Conservation (phyloP, 768 basidiomycete species). For the Trametes maxima region DNA sequence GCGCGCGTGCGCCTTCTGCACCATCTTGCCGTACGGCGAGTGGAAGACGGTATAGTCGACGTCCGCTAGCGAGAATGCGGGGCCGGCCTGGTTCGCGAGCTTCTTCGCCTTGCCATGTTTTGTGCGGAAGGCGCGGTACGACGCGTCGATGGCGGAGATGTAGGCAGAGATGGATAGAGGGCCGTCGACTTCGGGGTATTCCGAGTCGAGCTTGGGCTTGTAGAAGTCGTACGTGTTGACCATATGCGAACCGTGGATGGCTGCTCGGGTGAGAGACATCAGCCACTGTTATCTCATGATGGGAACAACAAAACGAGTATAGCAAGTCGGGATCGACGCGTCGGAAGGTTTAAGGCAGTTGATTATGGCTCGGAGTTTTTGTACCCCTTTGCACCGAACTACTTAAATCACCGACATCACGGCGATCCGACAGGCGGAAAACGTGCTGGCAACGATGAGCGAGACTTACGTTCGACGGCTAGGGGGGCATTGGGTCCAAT, state of each 20-base stretch:
- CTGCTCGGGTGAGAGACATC: constrained; percentile 43
- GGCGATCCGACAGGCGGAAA: background rate
- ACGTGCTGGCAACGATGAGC: constrained; percentile 13
- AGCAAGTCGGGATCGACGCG: background rate
- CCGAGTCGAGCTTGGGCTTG: constrained; percentile 94
- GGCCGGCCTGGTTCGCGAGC: constrained; percentile 33
- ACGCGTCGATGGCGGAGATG: constrained; percentile 88
- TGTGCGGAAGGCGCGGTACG: constrained; percentile 82
- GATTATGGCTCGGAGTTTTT: background rate
- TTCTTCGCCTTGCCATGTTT: constrained; percentile 74
- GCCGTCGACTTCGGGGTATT: constrained; percentile 97
- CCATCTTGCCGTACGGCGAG: constrained; percentile 98
- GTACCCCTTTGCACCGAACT: constrained; percentile 2
- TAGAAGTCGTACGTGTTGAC: constrained; percentile 99
- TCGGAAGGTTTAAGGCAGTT: background rate
- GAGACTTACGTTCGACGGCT: constrained; percentile 86
- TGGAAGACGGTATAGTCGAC: constrained; percentile 97
- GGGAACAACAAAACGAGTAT: background rate
- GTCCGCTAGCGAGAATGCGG: constrained; percentile 72
- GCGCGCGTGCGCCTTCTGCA: constrained; percentile 95
- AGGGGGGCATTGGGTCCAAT: constrained; percentile 97
- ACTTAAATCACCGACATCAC: constrained; percentile 3
- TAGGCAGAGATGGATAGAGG: constrained; percentile 96
- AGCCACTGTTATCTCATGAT: background rate
- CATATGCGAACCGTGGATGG: constrained; percentile 96